Evolutionary conservation across 2,329 filamentous ascomycete species (phyloP).

Genomic region (Diaporthe citri): DNA sequence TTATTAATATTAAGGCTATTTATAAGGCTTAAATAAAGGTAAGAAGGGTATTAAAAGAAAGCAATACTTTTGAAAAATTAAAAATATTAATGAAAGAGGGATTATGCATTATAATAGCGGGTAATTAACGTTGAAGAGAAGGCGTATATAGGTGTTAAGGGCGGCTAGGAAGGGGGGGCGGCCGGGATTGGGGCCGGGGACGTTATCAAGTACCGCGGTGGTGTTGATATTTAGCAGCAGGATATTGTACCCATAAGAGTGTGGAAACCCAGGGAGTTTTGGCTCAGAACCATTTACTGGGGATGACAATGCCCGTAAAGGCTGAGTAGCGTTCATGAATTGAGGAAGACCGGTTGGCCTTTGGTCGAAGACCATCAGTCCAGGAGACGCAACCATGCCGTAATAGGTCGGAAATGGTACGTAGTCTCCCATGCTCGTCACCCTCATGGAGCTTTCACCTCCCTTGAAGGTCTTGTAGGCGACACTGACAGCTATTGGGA

Average conservation of each 20-base stretch:
- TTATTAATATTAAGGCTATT: no score
- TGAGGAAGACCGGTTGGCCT: not conserved
- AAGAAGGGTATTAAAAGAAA: no score
- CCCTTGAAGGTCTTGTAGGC: not conserved
- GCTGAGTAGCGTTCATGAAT: not conserved
- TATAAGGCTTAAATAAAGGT: no score
- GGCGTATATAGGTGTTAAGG: no score
- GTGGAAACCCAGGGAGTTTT: not conserved
- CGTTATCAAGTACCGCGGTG: not conserved
- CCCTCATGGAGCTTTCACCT: not conserved
- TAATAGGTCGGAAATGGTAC: not conserved
- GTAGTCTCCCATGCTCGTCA: not conserved
- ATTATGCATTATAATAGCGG: no score
- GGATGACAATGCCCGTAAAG: not conserved
- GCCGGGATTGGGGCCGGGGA: no score
- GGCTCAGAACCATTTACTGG: not conserved
- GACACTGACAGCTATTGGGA: not conserved
- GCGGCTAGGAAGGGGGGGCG: no score
- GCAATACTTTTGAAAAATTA: no score
- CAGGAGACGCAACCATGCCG: not conserved
- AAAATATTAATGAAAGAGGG: no score
- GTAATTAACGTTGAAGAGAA: no score
- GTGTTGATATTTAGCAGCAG: not conserved
- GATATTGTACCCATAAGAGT: not conserved
- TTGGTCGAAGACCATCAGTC: not conserved